Evolutionary conservation across 73 alveolate species (phyloP).

Genomic region (Blepharisma japonicum): DNA sequence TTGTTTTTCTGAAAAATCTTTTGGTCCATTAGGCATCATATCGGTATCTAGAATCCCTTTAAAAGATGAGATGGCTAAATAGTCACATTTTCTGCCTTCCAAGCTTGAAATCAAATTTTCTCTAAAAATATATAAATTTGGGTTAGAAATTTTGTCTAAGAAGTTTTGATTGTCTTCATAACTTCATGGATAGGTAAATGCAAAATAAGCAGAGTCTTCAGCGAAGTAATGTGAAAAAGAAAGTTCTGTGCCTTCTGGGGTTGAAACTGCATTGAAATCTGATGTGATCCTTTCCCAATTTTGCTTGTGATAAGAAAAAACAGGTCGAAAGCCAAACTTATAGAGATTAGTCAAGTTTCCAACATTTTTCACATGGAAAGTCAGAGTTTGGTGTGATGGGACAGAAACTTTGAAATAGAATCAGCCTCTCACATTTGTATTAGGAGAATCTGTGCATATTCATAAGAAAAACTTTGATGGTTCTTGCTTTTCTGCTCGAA

Average conservation of each 20-base stretch:
- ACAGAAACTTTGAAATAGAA: slow-evolving; percentile 63
- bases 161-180: slow-evolving; percentile 45
- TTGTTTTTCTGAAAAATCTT: slow-evolving; percentile 39
- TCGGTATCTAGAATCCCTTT: slow-evolving; percentile 42
- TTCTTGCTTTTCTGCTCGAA: background rate
- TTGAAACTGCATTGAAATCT: slow-evolving; percentile 8
- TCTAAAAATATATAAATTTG: slow-evolving; percentile 45
- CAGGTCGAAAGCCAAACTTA: slow-evolving; percentile 33
- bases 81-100: slow-evolving; percentile 53
- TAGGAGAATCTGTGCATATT: slow-evolving; percentile 6
- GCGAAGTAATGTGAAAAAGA: slow-evolving; percentile 48
- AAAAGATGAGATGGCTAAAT: slow-evolving; percentile 49
- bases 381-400: slow-evolving; percentile 37
- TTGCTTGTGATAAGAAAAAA: slow-evolving; percentile 23
- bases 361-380: slow-evolving; percentile 50
- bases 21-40: slow-evolving; percentile 42
- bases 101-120: slow-evolving; percentile 46
- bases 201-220: slow-evolving; percentile 49
- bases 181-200: slow-evolving; percentile 64
- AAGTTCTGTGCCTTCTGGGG: slow-evolving; percentile 37
- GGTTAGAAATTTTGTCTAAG: slow-evolving; percentile 21
- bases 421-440: slow-evolving; percentile 40
- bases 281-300: slow-evolving; percentile 37
- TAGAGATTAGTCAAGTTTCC: slow-evolving; percentile 29
- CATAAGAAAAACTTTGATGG: background rate